Evolutionary conservation across 805 yeast genomes (phyloP).

Genomic region (Zygosaccharomyces siamensis): DNA sequence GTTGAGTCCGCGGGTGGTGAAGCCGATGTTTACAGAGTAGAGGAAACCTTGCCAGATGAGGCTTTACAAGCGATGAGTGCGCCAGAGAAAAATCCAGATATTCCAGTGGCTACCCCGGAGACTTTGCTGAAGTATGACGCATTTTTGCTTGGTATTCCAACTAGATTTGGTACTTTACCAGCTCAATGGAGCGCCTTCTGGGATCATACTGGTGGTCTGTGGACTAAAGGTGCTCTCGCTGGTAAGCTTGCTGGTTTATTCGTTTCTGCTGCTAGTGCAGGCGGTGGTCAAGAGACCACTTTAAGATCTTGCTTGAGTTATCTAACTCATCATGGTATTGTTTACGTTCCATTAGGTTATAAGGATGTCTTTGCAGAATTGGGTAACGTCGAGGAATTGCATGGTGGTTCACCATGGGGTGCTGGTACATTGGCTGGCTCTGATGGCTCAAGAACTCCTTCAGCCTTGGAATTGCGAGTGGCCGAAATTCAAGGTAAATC

Average conservation of each 20-base stretch:
- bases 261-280: slow-evolving; percentile 64
- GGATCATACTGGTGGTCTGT: slow-evolving; percentile 71
- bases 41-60: slow-evolving; percentile 67
- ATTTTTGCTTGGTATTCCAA: slow-evolving; percentile 73
- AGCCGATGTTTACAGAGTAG: slow-evolving; percentile 69
- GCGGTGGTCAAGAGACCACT: slow-evolving; percentile 81
- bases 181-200: slow-evolving; percentile 73
- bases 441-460: slow-evolving; percentile 70
- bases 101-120: slow-evolving; percentile 54
- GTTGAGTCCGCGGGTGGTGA: slow-evolving; percentile 60
- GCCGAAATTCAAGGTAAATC: slow-evolving; percentile 64
- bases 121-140: slow-evolving; percentile 63
- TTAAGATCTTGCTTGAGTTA: slow-evolving; percentile 52
- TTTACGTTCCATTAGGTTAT: slow-evolving; percentile 75
- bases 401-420: slow-evolving; percentile 86
- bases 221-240: slow-evolving; percentile 64
- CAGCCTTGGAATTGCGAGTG: slow-evolving; percentile 56
- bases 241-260: slow-evolving; percentile 76
- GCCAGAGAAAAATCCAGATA: slow-evolving; percentile 51
- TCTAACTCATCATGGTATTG: slow-evolving; percentile 71
- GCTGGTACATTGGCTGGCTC: slow-evolving; percentile 73
- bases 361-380: slow-evolving; percentile 50
- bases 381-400: slow-evolving; percentile 58
- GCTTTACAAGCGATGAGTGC: slow-evolving; percentile 56
- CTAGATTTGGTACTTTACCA: slow-evolving; percentile 72